Evolutionary conservation across 768 basidiomycete species (phyloP).

Genomic region (Hericium rajendrae): DNA sequence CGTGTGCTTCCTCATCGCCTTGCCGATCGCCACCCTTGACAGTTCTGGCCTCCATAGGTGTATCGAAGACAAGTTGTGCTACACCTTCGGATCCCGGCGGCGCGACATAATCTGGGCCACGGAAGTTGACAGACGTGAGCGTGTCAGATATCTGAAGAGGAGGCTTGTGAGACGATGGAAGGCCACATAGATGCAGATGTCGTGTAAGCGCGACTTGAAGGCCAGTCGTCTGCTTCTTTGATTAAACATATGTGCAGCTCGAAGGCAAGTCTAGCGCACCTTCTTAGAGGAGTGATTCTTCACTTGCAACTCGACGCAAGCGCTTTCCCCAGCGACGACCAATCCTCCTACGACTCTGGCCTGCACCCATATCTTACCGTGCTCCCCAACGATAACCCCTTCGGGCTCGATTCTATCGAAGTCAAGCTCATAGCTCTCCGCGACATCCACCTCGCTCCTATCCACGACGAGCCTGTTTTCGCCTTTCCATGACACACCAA

Average conservation of each 20-base stretch:
- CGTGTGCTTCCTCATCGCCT: slow-evolving; percentile 34
- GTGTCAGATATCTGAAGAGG: slow-evolving; percentile 59
- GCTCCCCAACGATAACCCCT: slow-evolving; percentile 60
- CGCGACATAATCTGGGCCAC: slow-evolving; percentile 66
- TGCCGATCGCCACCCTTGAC: slow-evolving; percentile 52
- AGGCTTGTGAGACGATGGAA: slow-evolving; percentile 30
- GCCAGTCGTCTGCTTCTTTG: slow-evolving; percentile 47
- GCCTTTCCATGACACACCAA: slow-evolving; percentile 67
- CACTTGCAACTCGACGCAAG: slow-evolving; percentile 66
- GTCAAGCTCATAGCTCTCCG: slow-evolving; percentile 39
- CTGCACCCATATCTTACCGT: slow-evolving; percentile 72
- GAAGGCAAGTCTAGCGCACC: slow-evolving; percentile 30
- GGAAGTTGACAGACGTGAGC: slow-evolving; percentile 58
- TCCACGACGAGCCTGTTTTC: slow-evolving; percentile 61
- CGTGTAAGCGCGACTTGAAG: slow-evolving; percentile 53
- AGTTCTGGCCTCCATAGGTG: slow-evolving; percentile 57
- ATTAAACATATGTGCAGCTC: background rate
- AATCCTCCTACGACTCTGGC: slow-evolving; percentile 55
- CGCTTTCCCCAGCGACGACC: slow-evolving; percentile 57
- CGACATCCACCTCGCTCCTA: slow-evolving; percentile 50
- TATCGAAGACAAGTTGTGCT: slow-evolving; percentile 70
- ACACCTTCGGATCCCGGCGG: slow-evolving; percentile 69
- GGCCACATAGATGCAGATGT: slow-evolving; percentile 44
- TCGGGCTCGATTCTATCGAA: slow-evolving; percentile 36
- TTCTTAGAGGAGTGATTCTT: slow-evolving; percentile 78